Percentiles rank a stretch among this genome's conserved stretches.
Conservation (phyloP, 805 yeast species). For the Starmerella sp. region DNA sequence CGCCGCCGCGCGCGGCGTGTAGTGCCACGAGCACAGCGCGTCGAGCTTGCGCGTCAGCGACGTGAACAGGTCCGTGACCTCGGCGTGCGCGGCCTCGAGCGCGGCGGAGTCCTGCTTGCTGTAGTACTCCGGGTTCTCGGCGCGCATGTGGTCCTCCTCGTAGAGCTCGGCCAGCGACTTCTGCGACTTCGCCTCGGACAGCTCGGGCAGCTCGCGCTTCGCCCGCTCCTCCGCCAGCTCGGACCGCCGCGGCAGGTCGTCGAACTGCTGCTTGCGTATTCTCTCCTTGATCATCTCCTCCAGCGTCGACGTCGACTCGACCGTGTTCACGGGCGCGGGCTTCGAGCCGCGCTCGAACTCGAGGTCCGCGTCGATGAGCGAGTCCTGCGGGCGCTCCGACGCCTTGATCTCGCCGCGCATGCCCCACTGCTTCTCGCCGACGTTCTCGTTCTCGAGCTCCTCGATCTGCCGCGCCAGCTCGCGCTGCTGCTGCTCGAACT, state of each 20-base stretch:
- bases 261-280: slow-evolving; percentile 61
- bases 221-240: slow-evolving; percentile 31
- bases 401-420: slow-evolving; percentile 86
- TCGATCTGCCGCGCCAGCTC: slow-evolving; percentile 67
- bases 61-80: slow-evolving; percentile 55
- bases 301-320: slow-evolving; percentile 70
- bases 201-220: slow-evolving; percentile 39
- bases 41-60: slow-evolving; percentile 63
- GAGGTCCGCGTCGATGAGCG: slow-evolving; percentile 50
- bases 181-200: slow-evolving; percentile 71
- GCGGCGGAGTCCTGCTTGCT: slow-evolving; percentile 49
- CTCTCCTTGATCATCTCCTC: slow-evolving; percentile 85
- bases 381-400: slow-evolving; percentile 70
- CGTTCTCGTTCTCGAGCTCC: slow-evolving; percentile 70
- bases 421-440: slow-evolving; percentile 88
- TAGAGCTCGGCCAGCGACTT: slow-evolving; percentile 86
- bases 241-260: slow-evolving; percentile 64
- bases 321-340: slow-evolving; percentile 91
- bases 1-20: slow-evolving; percentile 80
- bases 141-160: slow-evolving; percentile 60
- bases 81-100: slow-evolving; percentile 61
- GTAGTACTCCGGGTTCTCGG: slow-evolving; percentile 32
- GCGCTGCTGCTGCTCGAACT: slow-evolving; percentile 73
- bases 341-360: slow-evolving; percentile 90
- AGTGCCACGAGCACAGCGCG: slow-evolving; percentile 87